Conservation (phyloP, 805 yeast genomes). For the Metschnikowia gelsemii region DNA sequence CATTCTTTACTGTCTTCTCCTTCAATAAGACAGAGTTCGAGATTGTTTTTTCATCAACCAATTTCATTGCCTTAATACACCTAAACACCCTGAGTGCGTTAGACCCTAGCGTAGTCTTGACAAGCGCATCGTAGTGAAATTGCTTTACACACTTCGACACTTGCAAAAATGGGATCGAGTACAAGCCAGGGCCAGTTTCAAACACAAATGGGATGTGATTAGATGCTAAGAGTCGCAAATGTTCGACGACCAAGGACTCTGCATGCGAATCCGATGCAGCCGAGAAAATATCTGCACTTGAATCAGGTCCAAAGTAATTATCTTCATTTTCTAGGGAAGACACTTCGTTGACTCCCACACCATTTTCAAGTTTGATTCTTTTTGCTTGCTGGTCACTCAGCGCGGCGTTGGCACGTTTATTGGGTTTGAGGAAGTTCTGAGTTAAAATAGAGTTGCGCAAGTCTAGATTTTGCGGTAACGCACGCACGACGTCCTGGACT, state of each 20-base stretch:
- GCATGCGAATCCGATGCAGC: conserved; percentile 23
- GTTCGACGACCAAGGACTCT: conserved; percentile 50
- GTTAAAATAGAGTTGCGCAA: conserved; percentile 47
- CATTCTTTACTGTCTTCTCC: conserved; percentile 72
- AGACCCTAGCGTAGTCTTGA: conserved; percentile 62
- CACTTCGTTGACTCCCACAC: conserved; percentile 13
- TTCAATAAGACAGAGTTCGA: conserved; percentile 73
- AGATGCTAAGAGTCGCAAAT: conserved; percentile 63
- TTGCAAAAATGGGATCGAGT: conserved; percentile 60
- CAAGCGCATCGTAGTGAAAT: conserved; percentile 52
- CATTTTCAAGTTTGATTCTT: conserved; percentile 43
- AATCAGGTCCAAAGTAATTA: conserved; percentile 6
- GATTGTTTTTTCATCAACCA: conserved; percentile 83
- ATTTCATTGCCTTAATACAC: conserved; percentile 65
- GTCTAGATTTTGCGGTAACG: conserved; percentile 43
- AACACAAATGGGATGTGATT: conserved; percentile 56
- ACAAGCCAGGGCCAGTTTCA: conserved; percentile 55
- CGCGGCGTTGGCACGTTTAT: conserved; percentile 16
- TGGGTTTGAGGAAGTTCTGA: conserved; percentile 41
- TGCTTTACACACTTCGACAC: conserved; percentile 48
- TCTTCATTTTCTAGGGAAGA: conserved; percentile 26
- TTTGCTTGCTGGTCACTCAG: conserved; percentile 22
- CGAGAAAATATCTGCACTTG: neutral
- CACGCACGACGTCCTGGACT: conserved; percentile 33
- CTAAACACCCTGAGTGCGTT: conserved; percentile 72